phyloP scores from a whole-genome alignment of 176 grass and related monocot genomes.

The Aechmea fasciata region DNA sequence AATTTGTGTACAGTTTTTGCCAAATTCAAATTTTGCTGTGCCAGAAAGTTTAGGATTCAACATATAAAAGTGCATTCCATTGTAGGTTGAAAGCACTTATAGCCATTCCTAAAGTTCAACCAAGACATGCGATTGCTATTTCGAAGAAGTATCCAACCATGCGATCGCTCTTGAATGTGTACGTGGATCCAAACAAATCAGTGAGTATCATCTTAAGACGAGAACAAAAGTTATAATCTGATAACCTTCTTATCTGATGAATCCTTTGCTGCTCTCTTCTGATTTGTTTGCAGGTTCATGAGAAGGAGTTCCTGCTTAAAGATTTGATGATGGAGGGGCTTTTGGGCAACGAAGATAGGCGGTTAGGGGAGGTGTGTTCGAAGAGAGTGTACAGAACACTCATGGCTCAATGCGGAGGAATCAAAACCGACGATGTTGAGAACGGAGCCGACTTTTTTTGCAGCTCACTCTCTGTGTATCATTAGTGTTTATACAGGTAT shows the following conservation, averaged over 20 bases:
- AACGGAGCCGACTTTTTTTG: constrained; percentile 29
- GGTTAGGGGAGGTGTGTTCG: constrained; percentile 59
- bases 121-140: constrained; percentile 52
- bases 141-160: constrained; percentile 75
- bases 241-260: neutral
- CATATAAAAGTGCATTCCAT: no score
- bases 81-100: constrained; percentile 77
- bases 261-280: constrained; percentile 13
- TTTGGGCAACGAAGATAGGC: constrained; percentile 39
- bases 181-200: constrained; percentile 69
- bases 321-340: constrained; percentile 43
- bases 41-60: no score
- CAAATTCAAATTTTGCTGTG: neutral
- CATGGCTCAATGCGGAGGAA: constrained; percentile 51
- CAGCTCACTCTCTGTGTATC: neutral
- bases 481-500: neutral
- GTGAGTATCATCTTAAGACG: constrained; percentile 32
- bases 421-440: constrained; percentile 39
- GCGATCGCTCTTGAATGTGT: constrained; percentile 71
- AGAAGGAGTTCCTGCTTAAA: constrained; percentile 73
- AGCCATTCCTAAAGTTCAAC: constrained; percentile 61
- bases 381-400: constrained; percentile 58
- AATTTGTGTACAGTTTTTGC: neutral
- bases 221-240: neutral
- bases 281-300: constrained; percentile 32